Evolutionary conservation across 139 green algal species (phyloP).

Genomic region (Haematococcus lacustris): DNA sequence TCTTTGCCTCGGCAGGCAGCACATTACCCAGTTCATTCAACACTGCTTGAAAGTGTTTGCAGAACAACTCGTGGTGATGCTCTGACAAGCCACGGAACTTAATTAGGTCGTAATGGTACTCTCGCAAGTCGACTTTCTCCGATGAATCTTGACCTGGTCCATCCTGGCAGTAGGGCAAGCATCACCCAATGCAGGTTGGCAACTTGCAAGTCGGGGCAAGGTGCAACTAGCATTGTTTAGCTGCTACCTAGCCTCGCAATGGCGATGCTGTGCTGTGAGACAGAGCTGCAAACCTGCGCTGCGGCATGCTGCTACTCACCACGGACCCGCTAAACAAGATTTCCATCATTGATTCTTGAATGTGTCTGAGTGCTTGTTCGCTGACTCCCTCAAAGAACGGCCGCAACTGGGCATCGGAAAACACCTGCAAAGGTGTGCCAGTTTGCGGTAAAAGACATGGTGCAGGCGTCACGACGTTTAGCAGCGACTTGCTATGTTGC

Average conservation of each 20-base stretch:
- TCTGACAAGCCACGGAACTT: slow-evolving; percentile 14
- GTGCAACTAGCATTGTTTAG: too few relatives aligned
- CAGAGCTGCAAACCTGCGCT: not conserved
- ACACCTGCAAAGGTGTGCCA: slow-evolving; percentile 3
- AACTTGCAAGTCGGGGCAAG: too few relatives aligned
- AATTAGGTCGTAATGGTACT: slow-evolving; percentile 16
- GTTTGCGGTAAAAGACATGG: too few relatives aligned
- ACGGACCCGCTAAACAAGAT: slow-evolving; percentile 12
- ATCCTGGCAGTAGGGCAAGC: too few relatives aligned
- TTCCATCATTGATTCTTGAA: slow-evolving; percentile 16
- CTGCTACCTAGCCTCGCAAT: too few relatives aligned
- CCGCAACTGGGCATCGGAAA: not conserved
- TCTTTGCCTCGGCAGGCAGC: slow-evolving; percentile 12
- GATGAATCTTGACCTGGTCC: too few relatives aligned
- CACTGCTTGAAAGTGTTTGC: slow-evolving; percentile 14
- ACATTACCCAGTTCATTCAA: slow-evolving; percentile 14
- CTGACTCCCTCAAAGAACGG: slow-evolving; percentile 12
- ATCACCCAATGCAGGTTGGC: too few relatives aligned
- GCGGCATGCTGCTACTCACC: not conserved
- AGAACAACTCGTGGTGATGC: slow-evolving; percentile 15
- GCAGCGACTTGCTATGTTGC: too few relatives aligned
- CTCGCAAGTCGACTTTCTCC: slow-evolving; percentile 9
- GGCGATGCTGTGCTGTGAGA: not conserved
- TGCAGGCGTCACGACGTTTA: not conserved
- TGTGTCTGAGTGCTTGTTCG: slow-evolving; percentile 4